Evolutionary conservation across 768 basidiomycete species (phyloP), one percentile per base, ranked within the genome.

Genomic region (Chalciporus sphaerocephalus): DNA sequence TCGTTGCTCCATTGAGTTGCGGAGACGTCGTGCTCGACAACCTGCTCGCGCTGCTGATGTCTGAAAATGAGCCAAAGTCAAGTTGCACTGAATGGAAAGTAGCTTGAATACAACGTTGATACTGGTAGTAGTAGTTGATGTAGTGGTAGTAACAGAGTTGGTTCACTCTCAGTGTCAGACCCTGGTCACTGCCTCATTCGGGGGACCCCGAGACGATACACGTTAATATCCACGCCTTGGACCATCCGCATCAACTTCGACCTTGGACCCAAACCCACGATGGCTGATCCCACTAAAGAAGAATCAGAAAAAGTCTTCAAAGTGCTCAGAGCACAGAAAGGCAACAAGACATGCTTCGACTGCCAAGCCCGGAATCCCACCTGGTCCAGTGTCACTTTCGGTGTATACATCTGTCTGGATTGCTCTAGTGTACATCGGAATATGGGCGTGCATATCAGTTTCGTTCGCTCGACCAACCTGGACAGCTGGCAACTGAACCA

Each of bases 361-460:
- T 97, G 95, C 65, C 78, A 80, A 58, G 93, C 94, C 38, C 85
- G 92, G 58, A 96, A 96, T 69, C 95, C 95, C 37, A 96, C 93
- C 24, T 98, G 95, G 96, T 85, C 93, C 4, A 93, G 91, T 51
- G 92, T 96, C 17, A 94, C 92, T 0, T 99, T 87, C 62, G 95
- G 92, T 25, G 84, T 98, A 12, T 98, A 98, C 69, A 93, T 99
- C 60, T 99, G 96, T 62, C 73, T 98, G 24, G 94, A 99, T 48
- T 99, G 96, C 74, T 98, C 95, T 5, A 88, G 87, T 54, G 72
- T 87, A 12, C 96, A 99, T 69, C 76, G 96, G 42, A 97, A 95
- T 65, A 85, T 97, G 82, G 96, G 96, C 57, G 95, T 98, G 18
- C 96, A 99, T 64, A 93, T 99, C 67, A 89, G 83, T 52, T 99